These are phyloP conservation scores for Leishmania arabica DNA, from an alignment of 208 protist genomes.

Conservation along the genomic window DNA sequence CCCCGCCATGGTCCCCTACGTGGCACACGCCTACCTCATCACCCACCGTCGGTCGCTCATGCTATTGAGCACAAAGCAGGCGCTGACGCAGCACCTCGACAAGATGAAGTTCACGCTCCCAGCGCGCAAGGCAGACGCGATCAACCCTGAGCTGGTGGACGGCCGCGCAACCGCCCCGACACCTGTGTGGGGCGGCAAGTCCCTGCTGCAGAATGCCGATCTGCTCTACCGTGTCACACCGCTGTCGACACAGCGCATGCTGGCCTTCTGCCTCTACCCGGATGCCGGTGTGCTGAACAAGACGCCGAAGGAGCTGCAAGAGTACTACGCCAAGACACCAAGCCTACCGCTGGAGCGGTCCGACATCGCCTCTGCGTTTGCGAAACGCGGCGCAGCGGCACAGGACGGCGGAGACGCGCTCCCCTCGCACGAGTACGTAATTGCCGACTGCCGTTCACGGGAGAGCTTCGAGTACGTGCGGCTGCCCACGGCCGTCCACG, in stretches of 20 bases:
- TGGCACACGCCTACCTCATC: conserved; percentile 71
- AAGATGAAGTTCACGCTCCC: conserved; percentile 44
- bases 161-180: conserved; percentile 56
- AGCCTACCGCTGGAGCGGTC: conserved; percentile 74
- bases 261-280: conserved; percentile 68
- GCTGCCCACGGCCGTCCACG: conserved; percentile 79
- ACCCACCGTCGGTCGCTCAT: conserved; percentile 56
- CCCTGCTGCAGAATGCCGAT: conserved; percentile 77
- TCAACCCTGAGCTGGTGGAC: conserved; percentile 49
- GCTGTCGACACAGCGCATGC: conserved; percentile 55
- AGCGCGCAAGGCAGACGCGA: conserved; percentile 31
- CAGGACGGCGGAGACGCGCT: background rate
- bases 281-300: conserved; percentile 48
- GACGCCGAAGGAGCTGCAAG: conserved; percentile 44
- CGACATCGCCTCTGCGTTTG: conserved; percentile 73
- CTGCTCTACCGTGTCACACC: conserved; percentile 78
- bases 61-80: conserved; percentile 33
- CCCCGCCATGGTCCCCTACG: conserved; percentile 69
- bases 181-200: conserved; percentile 60
- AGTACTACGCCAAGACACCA: conserved; percentile 63
- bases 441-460: conserved; percentile 86
- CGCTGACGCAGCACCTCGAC: conserved; percentile 28
- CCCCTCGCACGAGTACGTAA: conserved; percentile 65
- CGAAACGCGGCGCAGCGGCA: conserved; percentile 7
- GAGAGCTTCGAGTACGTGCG: conserved; percentile 83